These are phyloP conservation scores for Arthrobotrys megalospora DNA, from an alignment of 2,329 filamentous ascomycete species.

Conservation along the genomic window DNA sequence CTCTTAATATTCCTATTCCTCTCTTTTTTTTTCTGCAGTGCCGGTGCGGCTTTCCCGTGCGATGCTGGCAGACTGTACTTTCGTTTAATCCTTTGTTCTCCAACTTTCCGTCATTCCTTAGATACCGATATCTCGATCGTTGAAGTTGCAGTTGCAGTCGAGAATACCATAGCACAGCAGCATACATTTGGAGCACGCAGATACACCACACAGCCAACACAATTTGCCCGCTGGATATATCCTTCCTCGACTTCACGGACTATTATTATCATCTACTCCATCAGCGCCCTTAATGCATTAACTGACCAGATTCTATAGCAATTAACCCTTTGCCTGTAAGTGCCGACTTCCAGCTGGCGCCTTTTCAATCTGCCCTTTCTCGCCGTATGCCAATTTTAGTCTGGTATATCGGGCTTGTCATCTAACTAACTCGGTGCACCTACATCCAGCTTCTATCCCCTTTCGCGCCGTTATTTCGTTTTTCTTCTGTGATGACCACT, in stretches of 20 bases:
- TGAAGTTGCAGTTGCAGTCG: slow-evolving; percentile 14
- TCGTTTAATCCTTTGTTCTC: slow-evolving; percentile 38
- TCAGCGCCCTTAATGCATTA: slow-evolving; percentile 29
- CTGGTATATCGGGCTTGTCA: neutral
- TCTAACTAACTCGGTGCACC: slow-evolving; percentile 11
- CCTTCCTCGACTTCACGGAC: slow-evolving; percentile 53
- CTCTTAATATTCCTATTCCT: slow-evolving; percentile 43
- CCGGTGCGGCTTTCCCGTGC: slow-evolving; percentile 47
- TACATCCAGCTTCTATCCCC: neutral
- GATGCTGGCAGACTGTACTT: slow-evolving; percentile 37
- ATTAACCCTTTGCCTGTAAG: slow-evolving; percentile 20
- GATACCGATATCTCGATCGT: slow-evolving; percentile 34
- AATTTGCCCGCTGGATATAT: slow-evolving; percentile 21
- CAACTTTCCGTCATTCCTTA: slow-evolving; percentile 55
- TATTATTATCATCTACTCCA: slow-evolving; percentile 24
- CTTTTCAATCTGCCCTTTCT: slow-evolving; percentile 10
- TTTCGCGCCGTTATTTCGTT: slow-evolving; percentile 23
- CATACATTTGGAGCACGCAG: slow-evolving; percentile 20
- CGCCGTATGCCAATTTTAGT: slow-evolving; percentile 14
- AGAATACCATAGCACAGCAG: slow-evolving; percentile 11
- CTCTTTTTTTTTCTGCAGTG: slow-evolving; percentile 31
- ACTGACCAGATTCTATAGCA: slow-evolving; percentile 22
- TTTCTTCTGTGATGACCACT: slow-evolving; percentile 36
- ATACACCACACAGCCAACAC: slow-evolving; percentile 39
- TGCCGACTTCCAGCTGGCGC: slow-evolving; percentile 13